These are phyloP conservation scores for Tremellales sp. DNA, from an alignment of 1,284 basidiomycete genomes.

Conservation along the genomic window DNA sequence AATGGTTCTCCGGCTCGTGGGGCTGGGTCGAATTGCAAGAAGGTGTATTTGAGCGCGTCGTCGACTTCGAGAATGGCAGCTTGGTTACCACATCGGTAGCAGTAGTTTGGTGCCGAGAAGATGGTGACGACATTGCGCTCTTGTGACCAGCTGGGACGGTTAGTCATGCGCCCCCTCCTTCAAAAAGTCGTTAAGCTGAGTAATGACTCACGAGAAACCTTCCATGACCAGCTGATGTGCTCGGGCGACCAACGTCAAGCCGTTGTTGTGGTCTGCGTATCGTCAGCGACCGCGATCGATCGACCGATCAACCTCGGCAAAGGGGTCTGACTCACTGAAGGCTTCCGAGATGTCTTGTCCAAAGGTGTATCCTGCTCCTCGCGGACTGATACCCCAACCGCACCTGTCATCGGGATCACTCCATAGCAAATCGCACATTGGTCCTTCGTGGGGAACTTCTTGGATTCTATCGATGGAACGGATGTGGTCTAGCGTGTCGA, in stretches of 20 bases:
- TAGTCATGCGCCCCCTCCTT: background rate
- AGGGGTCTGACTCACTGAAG: slow-evolving; percentile 48
- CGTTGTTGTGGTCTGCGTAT: slow-evolving; percentile 82
- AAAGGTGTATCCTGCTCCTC: slow-evolving; percentile 98
- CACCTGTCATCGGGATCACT: slow-evolving; percentile 99
- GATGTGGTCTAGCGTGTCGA: slow-evolving; percentile 98
- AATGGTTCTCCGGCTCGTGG: slow-evolving; percentile 97
- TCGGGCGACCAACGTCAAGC: slow-evolving; percentile 89
- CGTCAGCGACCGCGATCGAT: background rate
- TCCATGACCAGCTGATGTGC: slow-evolving; percentile 99
- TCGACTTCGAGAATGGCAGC: slow-evolving; percentile 99
- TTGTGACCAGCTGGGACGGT: slow-evolving; percentile 87
- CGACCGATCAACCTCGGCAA: background rate
- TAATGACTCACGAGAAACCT: slow-evolving; percentile 59
- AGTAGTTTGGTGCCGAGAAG: slow-evolving; percentile 98
- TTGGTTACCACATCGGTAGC: slow-evolving; percentile 99
- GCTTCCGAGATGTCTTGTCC: slow-evolving; percentile 87
- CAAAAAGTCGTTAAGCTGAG: slow-evolving; percentile 1
- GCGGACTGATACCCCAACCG: slow-evolving; percentile 98
- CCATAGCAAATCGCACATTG: slow-evolving; percentile 99
- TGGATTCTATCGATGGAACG: slow-evolving; percentile 97
- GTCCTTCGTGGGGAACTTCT: slow-evolving; percentile 98
- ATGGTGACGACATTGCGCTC: slow-evolving; percentile 99
- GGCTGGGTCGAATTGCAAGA: slow-evolving; percentile 98
- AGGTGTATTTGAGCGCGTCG: slow-evolving; percentile 59